Base-by-base conservation (phyloP, 2,329 filamentous ascomycete genomes). In the Alternaria burnsii region DNA sequence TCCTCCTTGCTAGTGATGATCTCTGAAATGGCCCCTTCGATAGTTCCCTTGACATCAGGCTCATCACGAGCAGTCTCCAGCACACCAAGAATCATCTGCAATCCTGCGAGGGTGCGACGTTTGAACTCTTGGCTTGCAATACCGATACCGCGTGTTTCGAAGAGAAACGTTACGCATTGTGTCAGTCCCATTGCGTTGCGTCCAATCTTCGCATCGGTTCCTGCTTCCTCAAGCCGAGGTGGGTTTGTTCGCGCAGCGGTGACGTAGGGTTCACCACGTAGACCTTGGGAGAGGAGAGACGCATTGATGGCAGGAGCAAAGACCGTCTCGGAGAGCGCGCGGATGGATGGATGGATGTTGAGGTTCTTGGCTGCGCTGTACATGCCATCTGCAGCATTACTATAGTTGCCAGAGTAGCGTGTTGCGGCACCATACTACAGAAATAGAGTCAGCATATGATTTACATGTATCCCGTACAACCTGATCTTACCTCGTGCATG, bases 141-240 rank as follows among this genome's bases (percentile, higher is more conserved):
- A 0, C 73, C 72, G 20, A 79, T 78, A 3, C 77, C 77, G 6
- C 77, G 67, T 7, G 71, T 73, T 57, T 79, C 76, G 50, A 73
- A 76, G 6, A 79, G 69, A 47, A 79, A 78, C 0, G 73, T 74
- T 2, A 79, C 59, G 14, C 69, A 71, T 54, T 79, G 77, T 1
- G 72, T 74, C 8, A 79, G 63, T 3, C 75, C 77, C 71, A 78
- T 76, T 14, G 72, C 72, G 40, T 79, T 78, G 20, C 77, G 71
- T 1, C 76, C 77, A 38, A 78, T 79, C 47, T 76, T 78, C 4
- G 74, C 75, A 48, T 77, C 75, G 5, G 71, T 78, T 5, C 72
- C 75, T 3, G 76, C 76, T 63, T 79, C 77, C 10, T 72, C 60
- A 14, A 77, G 63, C 0, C 62, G 62, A 9, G 74, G 68, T 0